Evolutionary conservation across 805 yeast genomes (phyloP).

Genomic region (Blastobotrys muscicola): DNA sequence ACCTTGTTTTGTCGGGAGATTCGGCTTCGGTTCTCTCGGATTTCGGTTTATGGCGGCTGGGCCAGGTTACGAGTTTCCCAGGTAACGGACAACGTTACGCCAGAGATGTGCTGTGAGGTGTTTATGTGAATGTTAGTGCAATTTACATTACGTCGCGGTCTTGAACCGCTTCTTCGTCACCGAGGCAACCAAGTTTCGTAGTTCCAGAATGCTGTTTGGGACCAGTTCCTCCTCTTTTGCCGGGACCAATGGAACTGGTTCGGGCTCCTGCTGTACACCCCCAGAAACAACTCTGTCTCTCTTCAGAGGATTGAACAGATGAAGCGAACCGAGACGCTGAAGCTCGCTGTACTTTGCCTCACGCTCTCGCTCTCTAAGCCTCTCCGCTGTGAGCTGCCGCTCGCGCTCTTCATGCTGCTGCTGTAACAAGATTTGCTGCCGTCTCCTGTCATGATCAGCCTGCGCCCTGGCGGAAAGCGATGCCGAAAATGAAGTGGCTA

Average conservation of each 20-base stretch:
- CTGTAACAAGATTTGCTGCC: background rate
- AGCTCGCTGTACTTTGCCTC: conserved; percentile 1
- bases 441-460: background rate
- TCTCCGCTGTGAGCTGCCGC: conserved; percentile 1
- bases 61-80: too few species aligned
- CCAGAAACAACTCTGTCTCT: too few species aligned
- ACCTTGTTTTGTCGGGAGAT: too few species aligned
- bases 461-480: too few species aligned
- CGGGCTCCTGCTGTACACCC: too few species aligned
- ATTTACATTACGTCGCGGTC: background rate
- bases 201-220: conserved; percentile 1
- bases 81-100: too few species aligned
- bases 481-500: too few species aligned
- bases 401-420: background rate
- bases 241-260: background rate
- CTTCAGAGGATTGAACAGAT: too few species aligned
- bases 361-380: background rate
- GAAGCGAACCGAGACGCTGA: background rate
- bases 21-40: too few species aligned
- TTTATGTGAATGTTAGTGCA: too few species aligned
- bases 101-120: too few species aligned
- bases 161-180: conserved; percentile 2
- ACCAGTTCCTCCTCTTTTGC: background rate
- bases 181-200: conserved; percentile 1
- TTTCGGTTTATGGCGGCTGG: too few species aligned